Evolutionary conservation across 2,329 filamentous ascomycete genomes (phyloP), one percentile per base, ranked within the genome.

Genomic region (Pseudogymnoascus sp.): DNA sequence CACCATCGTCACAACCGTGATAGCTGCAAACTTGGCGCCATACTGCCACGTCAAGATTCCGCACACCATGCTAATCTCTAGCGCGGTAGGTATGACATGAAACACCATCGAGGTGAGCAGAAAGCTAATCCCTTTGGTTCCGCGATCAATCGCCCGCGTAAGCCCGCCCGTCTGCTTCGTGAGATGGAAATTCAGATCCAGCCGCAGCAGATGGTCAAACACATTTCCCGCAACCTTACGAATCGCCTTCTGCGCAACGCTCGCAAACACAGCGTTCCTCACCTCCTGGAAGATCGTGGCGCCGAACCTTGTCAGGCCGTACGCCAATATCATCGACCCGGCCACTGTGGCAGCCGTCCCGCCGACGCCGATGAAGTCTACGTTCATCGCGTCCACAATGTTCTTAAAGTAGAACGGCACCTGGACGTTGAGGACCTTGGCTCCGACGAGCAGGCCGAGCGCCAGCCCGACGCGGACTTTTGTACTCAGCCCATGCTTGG

Each of bases 331-430:
- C 85, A 97, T 92, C 64, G 90, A 89, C 3, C 95, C 93, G 10
- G 92, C 95, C 7, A 96, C 88, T 0, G 91, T 92, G 62, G 88
- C 90, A 28, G 91, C 93, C 0, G 92, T 96, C 7, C 92, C 93
- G n/a, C 92, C 93, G 5, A 90, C 78, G 15, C 88, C 83, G n/a
- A 85, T 83, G 73, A 96, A 87, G 75, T 99, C 95, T 69, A 99
- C 84, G 75, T 99, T 99, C 91, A 99, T 96, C 19, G 91, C 87
- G 76, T 99, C 96, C 44, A 99, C 91, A 68, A 99, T 97, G 76
- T 80, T 93, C 81, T 97, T 97, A 81, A 99, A 99, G 80, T 97
- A 99, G 74, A 99, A 99, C 0, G 95, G 95, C 57, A 99, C 91
- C 78, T 99, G 92, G 15, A 99, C 95, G 75, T 97, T 99, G 72